phyloP scores from a whole-genome alignment of 192 early-diverging fungal genomes.

The Pilobolus umbonatus region DNA sequence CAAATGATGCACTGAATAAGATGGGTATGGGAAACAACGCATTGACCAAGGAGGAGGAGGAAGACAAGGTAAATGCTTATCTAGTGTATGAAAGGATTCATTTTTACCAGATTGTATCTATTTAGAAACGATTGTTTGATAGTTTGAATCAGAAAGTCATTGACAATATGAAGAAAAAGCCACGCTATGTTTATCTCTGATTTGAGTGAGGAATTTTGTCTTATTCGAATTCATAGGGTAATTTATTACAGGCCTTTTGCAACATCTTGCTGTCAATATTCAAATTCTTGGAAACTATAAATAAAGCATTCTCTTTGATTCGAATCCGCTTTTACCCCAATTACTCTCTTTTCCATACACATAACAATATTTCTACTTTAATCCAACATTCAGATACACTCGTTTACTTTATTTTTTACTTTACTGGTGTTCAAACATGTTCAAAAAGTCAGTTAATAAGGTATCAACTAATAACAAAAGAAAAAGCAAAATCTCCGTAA shows the following conservation, averaged over 20 bases:
- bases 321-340: too few relatives aligned
- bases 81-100: neutral
- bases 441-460: too few relatives aligned
- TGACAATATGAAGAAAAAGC: constrained; percentile 14
- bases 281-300: neutral
- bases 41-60: constrained; percentile 11
- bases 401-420: neutral
- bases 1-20: constrained; percentile 18
- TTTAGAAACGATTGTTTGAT: constrained; percentile 23
- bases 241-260: too few relatives aligned
- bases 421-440: too few relatives aligned
- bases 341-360: neutral
- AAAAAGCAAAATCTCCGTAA: too few relatives aligned
- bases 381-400: neutral
- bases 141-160: neutral
- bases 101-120: neutral
- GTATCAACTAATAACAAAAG: too few relatives aligned
- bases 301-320: constrained; percentile 14
- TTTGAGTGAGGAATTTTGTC: too few relatives aligned
- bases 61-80: constrained; percentile 16
- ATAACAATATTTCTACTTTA: constrained; percentile 6
- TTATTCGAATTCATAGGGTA: too few relatives aligned
- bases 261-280: too few relatives aligned
- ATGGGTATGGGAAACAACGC: constrained; percentile 6
- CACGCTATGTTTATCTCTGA: constrained; percentile 12